Base-by-base conservation (phyloP, 257 asterid genomes). In the Nicotiana attenuata region DNA sequence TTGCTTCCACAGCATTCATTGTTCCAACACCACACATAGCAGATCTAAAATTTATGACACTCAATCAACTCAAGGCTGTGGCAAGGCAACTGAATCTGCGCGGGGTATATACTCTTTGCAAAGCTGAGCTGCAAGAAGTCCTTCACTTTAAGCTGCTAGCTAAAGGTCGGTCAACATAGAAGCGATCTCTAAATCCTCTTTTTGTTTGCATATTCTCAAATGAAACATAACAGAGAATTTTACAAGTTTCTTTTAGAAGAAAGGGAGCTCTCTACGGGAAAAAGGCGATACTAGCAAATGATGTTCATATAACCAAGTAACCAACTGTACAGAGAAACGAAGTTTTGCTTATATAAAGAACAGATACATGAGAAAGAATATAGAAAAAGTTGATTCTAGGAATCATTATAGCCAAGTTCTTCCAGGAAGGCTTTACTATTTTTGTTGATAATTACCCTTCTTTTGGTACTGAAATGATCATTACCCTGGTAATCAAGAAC, bases 71-170 rank as follows among this genome's bases (percentile, higher is more conserved):
- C 81, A 86, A 52, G 84, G 83, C 56, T 64, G 81, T 88, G 55
- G 90, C 93, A 24, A 90, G 76, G 87, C 80, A 66, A 22, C 89
- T 57, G 77, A 81, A 86, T 4, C 1, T 87, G 81, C 87, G 6
- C 28, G 45, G 86, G 20, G 82, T 83, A 83, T 80, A 60, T 19
- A 86, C 80, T 45, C 88, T 81, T 65, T 78, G 20, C 80, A 90
- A 86, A 84, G 65, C 80, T 26, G 88, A 83, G 55, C 85, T 91
- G 82, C 80, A 26, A 64, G 50, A 80, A 86, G 50, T 5, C 55
- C 87, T 89, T 11, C 56, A 10, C 31, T 38, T 14, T 28, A 35
- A 52, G 47, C 77, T 61, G 8, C 53, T 22, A 60, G 69, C 9
- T 20, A 84, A 29, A 35, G 64, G 29, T 16, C 38, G 10, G 47